phyloP scores from a whole-genome alignment of 768 basidiomycete genomes.

The Suillus americanus region DNA sequence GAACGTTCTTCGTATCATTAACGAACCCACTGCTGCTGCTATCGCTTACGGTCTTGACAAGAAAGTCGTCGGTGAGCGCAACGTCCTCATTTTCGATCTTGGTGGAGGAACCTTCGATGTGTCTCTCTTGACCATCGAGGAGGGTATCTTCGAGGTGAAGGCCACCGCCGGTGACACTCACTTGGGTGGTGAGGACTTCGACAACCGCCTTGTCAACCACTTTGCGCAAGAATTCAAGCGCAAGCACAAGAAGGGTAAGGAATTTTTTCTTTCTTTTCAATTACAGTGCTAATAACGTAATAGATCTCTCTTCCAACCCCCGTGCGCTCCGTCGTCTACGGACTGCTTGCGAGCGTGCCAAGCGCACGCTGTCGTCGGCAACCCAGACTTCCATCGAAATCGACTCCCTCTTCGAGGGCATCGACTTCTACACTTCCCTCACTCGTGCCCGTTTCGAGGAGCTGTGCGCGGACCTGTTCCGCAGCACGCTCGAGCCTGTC shows the following conservation, averaged over 20 bases:
- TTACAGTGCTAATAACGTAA: slow-evolving; percentile 13
- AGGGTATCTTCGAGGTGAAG: slow-evolving; percentile 98
- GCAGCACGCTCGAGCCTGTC: slow-evolving; percentile 89
- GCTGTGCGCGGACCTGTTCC: slow-evolving; percentile 94
- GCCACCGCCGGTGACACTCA: slow-evolving; percentile 98
- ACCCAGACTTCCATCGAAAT: slow-evolving; percentile 97
- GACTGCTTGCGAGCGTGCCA: slow-evolving; percentile 97
- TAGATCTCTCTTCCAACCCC: slow-evolving; percentile 86
- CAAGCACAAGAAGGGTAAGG: slow-evolving; percentile 90
- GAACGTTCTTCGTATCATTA: slow-evolving; percentile 97
- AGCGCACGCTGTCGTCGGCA: slow-evolving; percentile 96
- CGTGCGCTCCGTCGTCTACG: slow-evolving; percentile 97
- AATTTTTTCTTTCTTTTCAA: not conserved
- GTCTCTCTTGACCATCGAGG: slow-evolving; percentile 92
- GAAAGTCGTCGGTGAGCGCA: slow-evolving; percentile 85
- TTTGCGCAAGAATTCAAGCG: slow-evolving; percentile 97
- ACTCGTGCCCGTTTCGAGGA: slow-evolving; percentile 99
- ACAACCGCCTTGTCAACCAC: slow-evolving; percentile 96
- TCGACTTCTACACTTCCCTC: slow-evolving; percentile 97
- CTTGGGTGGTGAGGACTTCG: slow-evolving; percentile 97
- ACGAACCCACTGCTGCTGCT: slow-evolving; percentile 97
- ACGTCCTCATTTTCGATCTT: slow-evolving; percentile 97
- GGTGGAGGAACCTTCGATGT: slow-evolving; percentile 99
- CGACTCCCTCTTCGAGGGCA: slow-evolving; percentile 95
- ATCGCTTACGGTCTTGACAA: slow-evolving; percentile 99